A percentile compares a stretch with the other conserved stretches of the same genome.
These are phyloP conservation scores for Mortierella sp. DNA, from an alignment of 371 early-diverging fungal species.

Conservation along the genomic window DNA sequence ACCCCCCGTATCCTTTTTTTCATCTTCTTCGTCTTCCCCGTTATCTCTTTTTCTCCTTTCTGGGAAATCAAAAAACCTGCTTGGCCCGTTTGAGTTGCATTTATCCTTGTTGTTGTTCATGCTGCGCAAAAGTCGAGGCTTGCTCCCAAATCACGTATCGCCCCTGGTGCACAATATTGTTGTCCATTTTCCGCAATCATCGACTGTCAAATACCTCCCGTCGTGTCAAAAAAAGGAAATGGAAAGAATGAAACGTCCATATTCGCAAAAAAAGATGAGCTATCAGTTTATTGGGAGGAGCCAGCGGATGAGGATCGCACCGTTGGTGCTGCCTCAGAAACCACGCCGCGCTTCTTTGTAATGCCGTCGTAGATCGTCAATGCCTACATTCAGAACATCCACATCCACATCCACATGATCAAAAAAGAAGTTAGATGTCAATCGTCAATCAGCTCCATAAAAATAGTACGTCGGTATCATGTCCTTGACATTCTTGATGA, in stretches of 20 bases:
- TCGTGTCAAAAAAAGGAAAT: not conserved
- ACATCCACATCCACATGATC: too few relatives aligned
- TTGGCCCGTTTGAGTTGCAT: not conserved
- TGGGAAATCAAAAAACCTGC: not conserved
- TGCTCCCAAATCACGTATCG: conserved; percentile 7
- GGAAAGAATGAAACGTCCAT: not conserved
- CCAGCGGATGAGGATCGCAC: not conserved
- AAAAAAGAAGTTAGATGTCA: not conserved
- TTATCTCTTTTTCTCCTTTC: too few relatives aligned
- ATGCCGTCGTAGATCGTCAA: conserved; percentile 51
- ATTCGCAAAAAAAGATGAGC: not conserved
- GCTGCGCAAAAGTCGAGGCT: not conserved
- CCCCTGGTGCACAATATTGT: not conserved
- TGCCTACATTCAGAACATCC: conserved; percentile 8
- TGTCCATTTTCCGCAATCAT: not conserved
- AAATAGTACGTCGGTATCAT: too few relatives aligned
- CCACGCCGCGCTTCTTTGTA: conserved; percentile 40
- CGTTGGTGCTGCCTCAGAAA: conserved; percentile 4
- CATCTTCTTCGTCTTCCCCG: too few relatives aligned
- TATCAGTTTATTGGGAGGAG: conserved; percentile 4
- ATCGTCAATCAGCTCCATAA: not conserved
- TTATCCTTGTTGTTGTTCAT: not conserved
- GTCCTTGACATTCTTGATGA: not conserved
- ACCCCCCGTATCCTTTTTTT: too few relatives aligned
- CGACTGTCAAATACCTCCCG: not conserved